A percentile compares a stretch with the other conserved stretches of the same genome.
Conservation (phyloP, 192 early-diverging fungal species). For the Gigaspora rosea region DNA sequence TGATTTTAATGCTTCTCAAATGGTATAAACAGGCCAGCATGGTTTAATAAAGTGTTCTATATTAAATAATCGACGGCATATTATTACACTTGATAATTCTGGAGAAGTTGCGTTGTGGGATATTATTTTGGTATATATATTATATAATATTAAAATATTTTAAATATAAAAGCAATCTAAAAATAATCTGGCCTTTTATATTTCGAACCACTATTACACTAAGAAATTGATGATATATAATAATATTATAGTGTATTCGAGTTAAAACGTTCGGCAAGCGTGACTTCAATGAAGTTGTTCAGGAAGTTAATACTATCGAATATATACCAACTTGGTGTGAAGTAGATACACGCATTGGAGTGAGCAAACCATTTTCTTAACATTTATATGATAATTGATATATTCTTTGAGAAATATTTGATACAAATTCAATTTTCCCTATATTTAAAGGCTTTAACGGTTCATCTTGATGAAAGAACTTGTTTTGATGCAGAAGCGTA, state of each 20-base stretch:
- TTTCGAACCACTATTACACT: too few species aligned
- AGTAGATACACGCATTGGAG: conserved; percentile 88
- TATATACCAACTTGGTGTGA: conserved; percentile 90
- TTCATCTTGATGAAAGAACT: conserved; percentile 80
- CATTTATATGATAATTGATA: neutral
- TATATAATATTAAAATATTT: neutral
- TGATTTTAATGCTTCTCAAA: conserved; percentile 24
- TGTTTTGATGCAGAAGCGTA: conserved; percentile 92
- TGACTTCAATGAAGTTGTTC: conserved; percentile 56
- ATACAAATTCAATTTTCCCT: neutral
- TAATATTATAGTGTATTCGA: conserved; percentile 49
- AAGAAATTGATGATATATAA: too few species aligned
- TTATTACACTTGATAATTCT: conserved; percentile 79
- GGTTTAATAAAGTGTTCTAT: conserved; percentile 68
- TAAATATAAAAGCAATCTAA: neutral
- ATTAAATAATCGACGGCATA: conserved; percentile 83
- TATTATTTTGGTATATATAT: conserved; percentile 69
- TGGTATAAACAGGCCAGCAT: conserved; percentile 49
- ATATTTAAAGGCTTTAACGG: conserved; percentile 64
- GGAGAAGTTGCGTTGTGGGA: conserved; percentile 91
- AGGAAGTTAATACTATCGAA: conserved; percentile 65
- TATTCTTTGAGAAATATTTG: neutral
- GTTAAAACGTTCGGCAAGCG: conserved; percentile 58
- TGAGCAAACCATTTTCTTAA: conserved; percentile 36
- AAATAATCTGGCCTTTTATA: too few species aligned